Percentiles rank a stretch among this genome's conserved stretches.
Evolutionary conservation across 2,329 filamentous ascomycete species (phyloP).

Genomic region (Microsporum canis): DNA sequence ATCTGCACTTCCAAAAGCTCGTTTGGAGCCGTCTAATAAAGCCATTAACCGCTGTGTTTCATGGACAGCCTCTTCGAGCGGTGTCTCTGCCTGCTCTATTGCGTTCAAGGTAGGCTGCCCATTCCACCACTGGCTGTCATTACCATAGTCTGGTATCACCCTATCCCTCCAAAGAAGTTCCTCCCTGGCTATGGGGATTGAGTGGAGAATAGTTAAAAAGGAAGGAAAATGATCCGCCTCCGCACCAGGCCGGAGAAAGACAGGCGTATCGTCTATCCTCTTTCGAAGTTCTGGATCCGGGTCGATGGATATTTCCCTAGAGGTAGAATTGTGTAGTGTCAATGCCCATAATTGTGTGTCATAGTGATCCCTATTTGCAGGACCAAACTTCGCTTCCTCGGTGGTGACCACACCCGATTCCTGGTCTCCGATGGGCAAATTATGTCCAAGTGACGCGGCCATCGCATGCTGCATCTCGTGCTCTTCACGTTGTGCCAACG

Average conservation of each 20-base stretch:
- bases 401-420: constrained; percentile 43
- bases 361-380: constrained; percentile 45
- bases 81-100: constrained; percentile 15
- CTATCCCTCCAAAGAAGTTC: constrained; percentile 42
- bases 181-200: constrained; percentile 48
- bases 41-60: constrained; percentile 53
- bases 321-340: constrained; percentile 36
- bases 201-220: constrained; percentile 50
- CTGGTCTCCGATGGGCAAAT: constrained; percentile 29
- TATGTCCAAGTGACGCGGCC: constrained; percentile 34
- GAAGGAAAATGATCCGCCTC: constrained; percentile 45
- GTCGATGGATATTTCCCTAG: constrained; percentile 45
- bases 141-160: constrained; percentile 41
- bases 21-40: constrained; percentile 46
- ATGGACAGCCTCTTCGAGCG: constrained; percentile 36
- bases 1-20: constrained; percentile 48
- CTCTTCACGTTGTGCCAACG: constrained; percentile 34
- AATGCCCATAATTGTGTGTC: constrained; percentile 46
- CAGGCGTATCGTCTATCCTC: constrained; percentile 40
- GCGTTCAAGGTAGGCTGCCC: constrained; percentile 36
- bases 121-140: constrained; percentile 52
- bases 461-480: constrained; percentile 37
- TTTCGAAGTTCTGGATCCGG: constrained; percentile 41
- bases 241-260: constrained; percentile 46
- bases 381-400: constrained; percentile 38